phyloP scores from a whole-genome alignment of 805 yeast species.

The Cephaloascus fragrans region DNA sequence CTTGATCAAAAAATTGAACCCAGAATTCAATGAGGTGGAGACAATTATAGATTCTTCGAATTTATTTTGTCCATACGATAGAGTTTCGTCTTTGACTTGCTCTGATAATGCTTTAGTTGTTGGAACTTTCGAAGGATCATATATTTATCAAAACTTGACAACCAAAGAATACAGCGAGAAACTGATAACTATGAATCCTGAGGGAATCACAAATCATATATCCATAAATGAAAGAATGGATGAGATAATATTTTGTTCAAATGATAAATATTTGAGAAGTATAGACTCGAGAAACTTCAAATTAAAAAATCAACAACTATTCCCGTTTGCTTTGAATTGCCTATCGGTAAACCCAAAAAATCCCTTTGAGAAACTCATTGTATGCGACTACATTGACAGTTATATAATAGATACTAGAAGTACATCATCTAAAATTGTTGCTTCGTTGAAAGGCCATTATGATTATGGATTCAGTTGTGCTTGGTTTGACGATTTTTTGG shows the following conservation, averaged over 20 bases:
- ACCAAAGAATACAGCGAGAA: constrained; percentile 20
- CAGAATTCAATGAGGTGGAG: constrained; percentile 13
- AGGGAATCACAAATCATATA: constrained; percentile 46
- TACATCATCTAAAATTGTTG: constrained; percentile 6
- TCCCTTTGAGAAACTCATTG: constrained; percentile 28
- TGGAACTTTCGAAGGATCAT: constrained; percentile 48
- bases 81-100: constrained; percentile 39
- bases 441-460: constrained; percentile 30
- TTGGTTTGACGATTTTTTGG: constrained; percentile 40
- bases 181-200: constrained; percentile 27
- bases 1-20: constrained; percentile 14
- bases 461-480: constrained; percentile 55
- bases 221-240: constrained; percentile 18
- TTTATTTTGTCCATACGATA: constrained; percentile 16
- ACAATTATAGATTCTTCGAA: constrained; percentile 22
- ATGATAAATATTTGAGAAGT: constrained; percentile 33
- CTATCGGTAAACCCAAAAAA: constrained; percentile 29
- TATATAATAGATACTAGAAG: constrained; percentile 34
- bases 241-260: constrained; percentile 36
- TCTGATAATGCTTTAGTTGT: constrained; percentile 30
- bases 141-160: constrained; percentile 24
- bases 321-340: constrained; percentile 44
- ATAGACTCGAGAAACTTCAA: constrained; percentile 22
- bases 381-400: constrained; percentile 39
- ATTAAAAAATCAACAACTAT: constrained; percentile 7